phyloP scores from a whole-genome alignment of 306 rosid genomes.

The Begonia masoniana region DNA sequence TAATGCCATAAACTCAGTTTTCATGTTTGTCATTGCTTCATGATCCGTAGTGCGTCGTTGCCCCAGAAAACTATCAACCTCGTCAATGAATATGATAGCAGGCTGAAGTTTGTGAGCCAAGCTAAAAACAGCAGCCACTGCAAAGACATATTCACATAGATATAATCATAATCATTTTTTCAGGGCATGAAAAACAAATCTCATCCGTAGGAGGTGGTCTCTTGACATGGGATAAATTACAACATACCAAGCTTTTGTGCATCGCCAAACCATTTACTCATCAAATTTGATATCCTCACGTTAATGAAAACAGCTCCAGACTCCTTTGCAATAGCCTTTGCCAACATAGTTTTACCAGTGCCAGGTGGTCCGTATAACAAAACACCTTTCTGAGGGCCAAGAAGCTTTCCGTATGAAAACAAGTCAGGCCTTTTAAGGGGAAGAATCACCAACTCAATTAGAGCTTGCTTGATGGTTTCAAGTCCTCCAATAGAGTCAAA shows the following conservation, averaged over 20 bases:
- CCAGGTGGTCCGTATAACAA: conserved; percentile 95
- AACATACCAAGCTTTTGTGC: conserved; percentile 93
- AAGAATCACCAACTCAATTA: conserved; percentile 82
- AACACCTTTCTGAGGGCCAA: conserved; percentile 94
- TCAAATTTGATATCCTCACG: conserved; percentile 79
- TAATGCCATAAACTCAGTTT: conserved; percentile 95
- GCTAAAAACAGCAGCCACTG: conserved; percentile 96
- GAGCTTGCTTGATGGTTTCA: conserved; percentile 63
- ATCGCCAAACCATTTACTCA: conserved; percentile 99
- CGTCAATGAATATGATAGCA: conserved; percentile 93
- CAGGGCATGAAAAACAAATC: neutral
- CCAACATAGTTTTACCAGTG: conserved; percentile 99
- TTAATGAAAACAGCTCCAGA: conserved; percentile 95
- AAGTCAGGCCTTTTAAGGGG: conserved; percentile 74
- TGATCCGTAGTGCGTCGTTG: conserved; percentile 90
- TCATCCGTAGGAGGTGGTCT: no score
- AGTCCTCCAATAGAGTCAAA: conserved; percentile 83
- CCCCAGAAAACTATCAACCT: conserved; percentile 97
- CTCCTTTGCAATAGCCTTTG: conserved; percentile 96
- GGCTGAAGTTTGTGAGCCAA: conserved; percentile 97
- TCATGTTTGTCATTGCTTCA: conserved; percentile 93
- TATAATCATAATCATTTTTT: neutral
- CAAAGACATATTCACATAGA: conserved; percentile 15
- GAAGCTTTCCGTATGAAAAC: conserved; percentile 76
- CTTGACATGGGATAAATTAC: neutral